Conservation (phyloP, 2,329 filamentous ascomycete species). For the Zymoseptoria crescenta region DNA sequence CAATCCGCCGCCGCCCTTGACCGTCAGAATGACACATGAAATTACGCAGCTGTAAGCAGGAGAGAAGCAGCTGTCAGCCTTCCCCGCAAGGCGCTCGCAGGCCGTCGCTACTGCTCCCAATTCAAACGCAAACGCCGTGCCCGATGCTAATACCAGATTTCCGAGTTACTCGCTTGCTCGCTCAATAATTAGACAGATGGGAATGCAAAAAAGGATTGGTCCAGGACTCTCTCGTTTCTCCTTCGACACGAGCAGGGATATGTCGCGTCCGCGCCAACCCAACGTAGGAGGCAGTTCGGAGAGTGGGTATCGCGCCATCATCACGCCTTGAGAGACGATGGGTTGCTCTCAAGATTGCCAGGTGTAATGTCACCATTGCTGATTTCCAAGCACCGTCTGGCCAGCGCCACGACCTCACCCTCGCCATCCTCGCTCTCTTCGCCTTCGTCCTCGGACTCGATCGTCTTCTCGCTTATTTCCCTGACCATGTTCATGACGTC, state of each 20-base stretch:
- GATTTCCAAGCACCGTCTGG: slow-evolving; percentile 74
- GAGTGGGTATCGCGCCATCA: background rate
- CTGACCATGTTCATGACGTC: slow-evolving; percentile 90
- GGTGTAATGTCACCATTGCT: slow-evolving; percentile 15
- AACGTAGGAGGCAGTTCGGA: too few species aligned
- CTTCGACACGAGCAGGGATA: background rate
- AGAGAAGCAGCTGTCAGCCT: background rate
- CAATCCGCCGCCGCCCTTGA: background rate
- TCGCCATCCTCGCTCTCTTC: slow-evolving; percentile 90
- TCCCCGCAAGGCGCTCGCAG: background rate
- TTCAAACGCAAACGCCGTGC: background rate
- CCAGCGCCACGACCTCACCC: slow-evolving; percentile 84
- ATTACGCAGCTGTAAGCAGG: background rate
- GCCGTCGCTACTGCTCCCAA: background rate
- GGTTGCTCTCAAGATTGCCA: slow-evolving; percentile 14
- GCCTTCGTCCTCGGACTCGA: slow-evolving; percentile 73
- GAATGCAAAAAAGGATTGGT: slow-evolving; percentile 6
- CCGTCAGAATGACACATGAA: background rate
- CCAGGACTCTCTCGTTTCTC: background rate
- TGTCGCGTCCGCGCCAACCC: background rate
- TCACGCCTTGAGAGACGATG: slow-evolving; percentile 16
- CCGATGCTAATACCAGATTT: slow-evolving; percentile 9
- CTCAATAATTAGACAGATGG: slow-evolving; percentile 6
- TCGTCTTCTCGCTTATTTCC: slow-evolving; percentile 78
- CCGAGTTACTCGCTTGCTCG: slow-evolving; percentile 14